Percentiles rank a stretch among this genome's conserved stretches.
These are phyloP conservation scores for Triangularia verruculosa DNA, from an alignment of 2,329 filamentous ascomycete genomes.

Conservation along the genomic window DNA sequence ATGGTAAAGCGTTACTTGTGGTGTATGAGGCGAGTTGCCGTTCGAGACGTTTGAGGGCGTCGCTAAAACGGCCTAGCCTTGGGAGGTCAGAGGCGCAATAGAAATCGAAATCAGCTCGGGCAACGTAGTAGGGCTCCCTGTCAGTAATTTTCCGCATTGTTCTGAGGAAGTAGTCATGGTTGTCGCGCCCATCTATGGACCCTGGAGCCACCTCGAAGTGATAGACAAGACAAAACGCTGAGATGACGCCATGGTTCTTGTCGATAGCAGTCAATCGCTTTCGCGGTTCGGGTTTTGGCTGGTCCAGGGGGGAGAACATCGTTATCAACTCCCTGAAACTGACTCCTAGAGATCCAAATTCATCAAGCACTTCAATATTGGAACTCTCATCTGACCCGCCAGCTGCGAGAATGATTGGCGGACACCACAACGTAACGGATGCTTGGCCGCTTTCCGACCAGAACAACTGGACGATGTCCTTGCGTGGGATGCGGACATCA, in stretches of 20 bases:
- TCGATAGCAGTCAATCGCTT: slow-evolving; percentile 15
- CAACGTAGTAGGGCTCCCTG: slow-evolving; percentile 19
- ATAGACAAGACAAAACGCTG: slow-evolving; percentile 34
- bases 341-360: background rate
- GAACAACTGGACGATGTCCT: slow-evolving; percentile 47
- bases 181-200: background rate
- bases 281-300: background rate
- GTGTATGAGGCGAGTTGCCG: slow-evolving; percentile 31
- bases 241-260: slow-evolving; percentile 28
- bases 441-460: slow-evolving; percentile 38
- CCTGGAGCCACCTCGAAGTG: slow-evolving; percentile 13
- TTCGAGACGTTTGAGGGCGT: slow-evolving; percentile 31
- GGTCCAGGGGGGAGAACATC: background rate
- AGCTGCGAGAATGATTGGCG: slow-evolving; percentile 45
- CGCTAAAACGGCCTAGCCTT: background rate
- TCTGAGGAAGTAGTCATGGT: slow-evolving; percentile 20
- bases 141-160: slow-evolving; percentile 29
- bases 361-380: background rate
- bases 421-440: slow-evolving; percentile 47
- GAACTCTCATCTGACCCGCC: background rate
- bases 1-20: slow-evolving; percentile 41
- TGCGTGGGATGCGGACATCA: slow-evolving; percentile 48
- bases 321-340: background rate
- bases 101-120: slow-evolving; percentile 2
- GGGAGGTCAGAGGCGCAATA: background rate